Evolutionary conservation across 805 yeast genomes (phyloP).

Genomic region (Pichia californica): DNA sequence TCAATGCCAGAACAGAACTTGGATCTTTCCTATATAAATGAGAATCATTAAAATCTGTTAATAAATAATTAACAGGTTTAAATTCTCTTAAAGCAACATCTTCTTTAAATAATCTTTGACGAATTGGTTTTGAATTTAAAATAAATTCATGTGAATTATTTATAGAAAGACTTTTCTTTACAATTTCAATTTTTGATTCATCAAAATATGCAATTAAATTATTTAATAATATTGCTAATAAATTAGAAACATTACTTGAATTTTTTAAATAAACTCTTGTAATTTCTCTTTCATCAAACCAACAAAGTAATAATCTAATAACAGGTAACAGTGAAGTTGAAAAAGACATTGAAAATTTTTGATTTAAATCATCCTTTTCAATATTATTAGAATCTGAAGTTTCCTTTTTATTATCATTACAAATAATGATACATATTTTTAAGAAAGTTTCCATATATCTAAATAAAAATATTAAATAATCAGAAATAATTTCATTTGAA

Average conservation of each 20-base stretch:
- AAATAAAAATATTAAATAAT: slow-evolving; percentile 36
- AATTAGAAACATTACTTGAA: slow-evolving; percentile 8
- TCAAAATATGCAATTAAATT: slow-evolving; percentile 5
- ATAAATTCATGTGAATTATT: slow-evolving; percentile 7
- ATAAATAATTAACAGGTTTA: slow-evolving; percentile 43
- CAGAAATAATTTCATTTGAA: slow-evolving; percentile 20
- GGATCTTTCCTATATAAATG: slow-evolving; percentile 33
- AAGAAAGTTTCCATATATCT: slow-evolving; percentile 33
- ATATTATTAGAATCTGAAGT: neutral
- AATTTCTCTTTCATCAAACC: slow-evolving; percentile 48
- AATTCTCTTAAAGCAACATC: slow-evolving; percentile 61
- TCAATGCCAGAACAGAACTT: slow-evolving; percentile 25
- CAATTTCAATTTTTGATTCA: neutral
- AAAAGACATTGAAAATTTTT: slow-evolving; percentile 10
- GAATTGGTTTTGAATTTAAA: slow-evolving; percentile 32
- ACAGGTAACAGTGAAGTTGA: slow-evolving; percentile 30
- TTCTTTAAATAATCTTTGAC: slow-evolving; percentile 54
- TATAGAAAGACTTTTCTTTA: slow-evolving; percentile 1
- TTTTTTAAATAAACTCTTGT: slow-evolving; percentile 29
- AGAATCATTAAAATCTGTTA: slow-evolving; percentile 58
- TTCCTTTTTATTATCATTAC: slow-evolving; percentile 18
- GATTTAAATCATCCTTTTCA: neutral
- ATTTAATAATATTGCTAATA: slow-evolving; percentile 4
- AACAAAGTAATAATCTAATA: slow-evolving; percentile 46
- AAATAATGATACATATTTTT: slow-evolving; percentile 18